Evolutionary conservation across 176 grass and related monocot species (phyloP).

Genomic region (Canna indica): DNA sequence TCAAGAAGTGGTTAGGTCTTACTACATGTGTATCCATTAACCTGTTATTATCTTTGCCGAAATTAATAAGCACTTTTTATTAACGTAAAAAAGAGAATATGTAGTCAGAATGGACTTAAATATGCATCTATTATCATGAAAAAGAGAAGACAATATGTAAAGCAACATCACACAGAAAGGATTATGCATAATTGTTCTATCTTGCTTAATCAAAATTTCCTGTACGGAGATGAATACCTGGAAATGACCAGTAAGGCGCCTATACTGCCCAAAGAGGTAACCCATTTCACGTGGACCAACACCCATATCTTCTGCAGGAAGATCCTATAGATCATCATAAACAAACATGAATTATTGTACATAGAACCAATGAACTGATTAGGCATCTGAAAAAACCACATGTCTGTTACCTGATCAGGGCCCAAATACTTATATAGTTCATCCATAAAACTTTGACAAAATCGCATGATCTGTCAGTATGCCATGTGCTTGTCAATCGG

Average conservation of each 20-base stretch:
- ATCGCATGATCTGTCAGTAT: conserved; percentile 83
- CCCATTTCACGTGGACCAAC: conserved; percentile 96
- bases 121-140: too few relatives aligned
- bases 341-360: conserved; percentile 1
- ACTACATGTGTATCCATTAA: background rate
- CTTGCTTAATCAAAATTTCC: background rate
- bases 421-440: conserved; percentile 93
- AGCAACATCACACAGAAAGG: background rate
- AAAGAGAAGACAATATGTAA: too few relatives aligned
- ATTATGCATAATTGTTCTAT: background rate
- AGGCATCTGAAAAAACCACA: conserved; percentile 16
- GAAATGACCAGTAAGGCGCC: conserved; percentile 90
- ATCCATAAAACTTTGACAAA: conserved; percentile 99
- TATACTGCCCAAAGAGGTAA: conserved; percentile 97
- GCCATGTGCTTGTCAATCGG: conserved; percentile 23
- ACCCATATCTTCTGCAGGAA: conserved; percentile 91
- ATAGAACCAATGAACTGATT: conserved; percentile 4
- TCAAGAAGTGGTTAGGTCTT: background rate
- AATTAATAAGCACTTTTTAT: too few relatives aligned
- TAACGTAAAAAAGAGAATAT: background rate
- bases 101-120: too few relatives aligned
- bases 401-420: conserved; percentile 70
- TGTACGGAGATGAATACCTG: conserved; percentile 42
- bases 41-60: background rate
- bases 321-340: conserved; percentile 47